Evolutionary conservation across 805 yeast genomes (phyloP), one percentile per base, ranked within the genome.

Genomic region (Candida germanica): DNA sequence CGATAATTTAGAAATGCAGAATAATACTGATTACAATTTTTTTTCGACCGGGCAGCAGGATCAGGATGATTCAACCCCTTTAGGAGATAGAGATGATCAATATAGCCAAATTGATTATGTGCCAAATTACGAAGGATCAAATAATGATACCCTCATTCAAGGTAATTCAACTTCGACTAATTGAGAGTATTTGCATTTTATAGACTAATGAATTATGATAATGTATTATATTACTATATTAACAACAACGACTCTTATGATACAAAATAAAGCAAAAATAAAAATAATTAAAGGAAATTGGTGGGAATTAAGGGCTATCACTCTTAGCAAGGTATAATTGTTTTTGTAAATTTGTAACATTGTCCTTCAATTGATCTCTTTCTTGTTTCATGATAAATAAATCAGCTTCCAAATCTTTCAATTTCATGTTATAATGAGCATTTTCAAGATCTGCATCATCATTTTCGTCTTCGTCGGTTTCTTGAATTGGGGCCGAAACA

Each of bases 351-450:
- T 66, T 49, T 21, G 77, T 54, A 11, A 80, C 75, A 40, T 71
- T 79, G 15, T 78, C 83, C 51, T 78, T 81, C 56, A 85, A 65
- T 48, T 80, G 83, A 52, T 87, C 93, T 46, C 94, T 73, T 59
- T 87, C 96, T 59, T 87, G 91, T 50, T 79, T 80, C 46, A 83
- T 73, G 38, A 87, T 83, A 50, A 75, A 83, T 46, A 87, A 66
- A 54, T 87, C 95, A 3, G 95, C 95, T 51, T 86, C 85, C 48
- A 87, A 63, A 49, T 87, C 95, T 49, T 84, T 79, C 29, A 87
- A 73, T 59, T 81, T 84, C 65, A 87, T 71, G 43, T 79, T 83
- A 51, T 74, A 84, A 45, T 83, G 87, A 30, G 84, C 74, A 34
- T 50, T 61, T 18, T 49, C 56, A 26, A 67, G 56, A 10, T 47